A percentile compares a stretch with the other conserved stretches of the same genome.
Conservation (phyloP, 176 grass and related monocot genomes). For the Cenchrus purpureus region DNA sequence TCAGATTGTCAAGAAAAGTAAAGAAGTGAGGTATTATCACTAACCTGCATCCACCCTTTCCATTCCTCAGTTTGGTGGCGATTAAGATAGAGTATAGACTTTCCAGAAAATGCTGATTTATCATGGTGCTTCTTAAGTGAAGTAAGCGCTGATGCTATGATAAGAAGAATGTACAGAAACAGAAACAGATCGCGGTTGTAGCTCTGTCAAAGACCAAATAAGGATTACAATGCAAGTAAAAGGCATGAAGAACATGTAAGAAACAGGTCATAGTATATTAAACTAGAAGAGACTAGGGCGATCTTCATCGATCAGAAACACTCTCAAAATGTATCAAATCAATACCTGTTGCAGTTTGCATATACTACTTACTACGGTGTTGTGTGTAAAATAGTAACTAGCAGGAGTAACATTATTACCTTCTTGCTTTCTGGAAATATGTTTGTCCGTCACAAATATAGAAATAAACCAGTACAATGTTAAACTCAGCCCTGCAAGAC, state of each 20-base stretch:
- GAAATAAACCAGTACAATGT: conserved; percentile 69
- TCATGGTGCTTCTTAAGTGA: conserved; percentile 83
- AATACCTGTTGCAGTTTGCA: neutral
- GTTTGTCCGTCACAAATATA: conserved; percentile 93
- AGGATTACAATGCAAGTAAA: conserved; percentile 36
- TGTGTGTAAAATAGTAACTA: conserved; percentile 2
- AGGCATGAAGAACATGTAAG: conserved; percentile 7
- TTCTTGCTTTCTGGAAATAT: conserved; percentile 80
- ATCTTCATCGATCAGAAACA: neutral
- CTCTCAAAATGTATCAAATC: neutral
- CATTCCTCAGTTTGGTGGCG: conserved; percentile 87
- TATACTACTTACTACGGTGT: neutral
- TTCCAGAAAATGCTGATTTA: conserved; percentile 76
- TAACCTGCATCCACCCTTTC: conserved; percentile 92
- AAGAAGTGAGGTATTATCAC: conserved; percentile 29
- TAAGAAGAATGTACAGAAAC: conserved; percentile 76
- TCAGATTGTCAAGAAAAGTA: conserved; percentile 10
- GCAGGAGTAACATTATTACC: conserved; percentile 42
- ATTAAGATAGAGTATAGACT: conserved; percentile 78
- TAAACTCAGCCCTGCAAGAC: conserved; percentile 74
- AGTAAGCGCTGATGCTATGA: conserved; percentile 68
- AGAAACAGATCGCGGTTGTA: conserved; percentile 79
- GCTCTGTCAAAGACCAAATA: conserved; percentile 53
- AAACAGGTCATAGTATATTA: conserved; percentile 17
- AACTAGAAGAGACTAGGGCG: conserved; percentile 13